Percentiles rank a stretch among this genome's conserved stretches.
phyloP scores from a whole-genome alignment of 306 rosid species.

The Hippophae tibetana region DNA sequence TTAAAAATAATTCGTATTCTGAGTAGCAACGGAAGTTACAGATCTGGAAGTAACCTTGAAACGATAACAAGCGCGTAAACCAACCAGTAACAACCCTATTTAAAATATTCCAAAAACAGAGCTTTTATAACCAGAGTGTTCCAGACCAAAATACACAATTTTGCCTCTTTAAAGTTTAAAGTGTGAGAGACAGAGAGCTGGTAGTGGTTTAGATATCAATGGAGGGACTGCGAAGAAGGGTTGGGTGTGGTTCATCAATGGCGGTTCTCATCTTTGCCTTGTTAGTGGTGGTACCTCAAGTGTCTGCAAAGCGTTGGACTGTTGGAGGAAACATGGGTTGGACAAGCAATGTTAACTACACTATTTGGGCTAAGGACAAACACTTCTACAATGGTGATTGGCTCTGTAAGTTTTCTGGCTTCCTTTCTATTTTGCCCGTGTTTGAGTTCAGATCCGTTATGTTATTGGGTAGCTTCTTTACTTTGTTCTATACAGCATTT shows the following conservation, averaged over 20 bases:
- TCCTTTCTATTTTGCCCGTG: neutral
- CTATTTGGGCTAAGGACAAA: constrained; percentile 54
- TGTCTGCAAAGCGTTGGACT: constrained; percentile 40
- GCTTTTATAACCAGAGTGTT: constrained; percentile 22
- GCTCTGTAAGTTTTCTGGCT: constrained; percentile 56
- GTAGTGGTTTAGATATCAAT: constrained; percentile 20
- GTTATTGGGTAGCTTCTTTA: neutral
- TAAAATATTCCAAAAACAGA: neutral
- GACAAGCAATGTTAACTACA: constrained; percentile 63
- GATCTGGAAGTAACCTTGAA: too few relatives aligned
- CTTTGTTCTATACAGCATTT: neutral
- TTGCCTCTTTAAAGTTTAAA: too few relatives aligned
- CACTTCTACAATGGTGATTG: constrained; percentile 90
- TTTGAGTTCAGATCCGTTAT: constrained; percentile 17
- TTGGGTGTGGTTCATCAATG: constrained; percentile 17
- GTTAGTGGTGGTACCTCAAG: constrained; percentile 42
- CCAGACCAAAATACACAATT: constrained; percentile 3
- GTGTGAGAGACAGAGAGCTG: neutral
- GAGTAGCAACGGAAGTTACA: too few relatives aligned
- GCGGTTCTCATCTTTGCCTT: constrained; percentile 21
- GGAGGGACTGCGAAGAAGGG: constrained; percentile 33
- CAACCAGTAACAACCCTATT: neutral
- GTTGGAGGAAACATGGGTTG: constrained; percentile 71
- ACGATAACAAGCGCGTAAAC: too few relatives aligned
- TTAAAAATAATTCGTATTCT: too few relatives aligned